Conservation (phyloP, 2,329 filamentous ascomycete species). For the Rhinocladiella mackenziei region DNA sequence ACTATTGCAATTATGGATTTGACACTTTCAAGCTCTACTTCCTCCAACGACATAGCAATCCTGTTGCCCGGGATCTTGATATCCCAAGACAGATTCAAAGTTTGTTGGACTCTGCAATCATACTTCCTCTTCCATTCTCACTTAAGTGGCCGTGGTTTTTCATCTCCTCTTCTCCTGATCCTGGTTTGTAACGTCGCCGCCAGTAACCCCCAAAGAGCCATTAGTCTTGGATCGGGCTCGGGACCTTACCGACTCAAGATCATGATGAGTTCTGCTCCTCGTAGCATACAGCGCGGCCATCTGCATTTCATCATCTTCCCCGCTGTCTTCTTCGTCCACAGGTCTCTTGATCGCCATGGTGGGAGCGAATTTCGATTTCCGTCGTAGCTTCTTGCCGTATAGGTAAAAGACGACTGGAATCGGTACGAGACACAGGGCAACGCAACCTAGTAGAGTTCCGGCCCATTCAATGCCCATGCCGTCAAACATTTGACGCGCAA, state of each 20-base stretch:
- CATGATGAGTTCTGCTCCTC: slow-evolving; percentile 25
- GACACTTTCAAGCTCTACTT: no score
- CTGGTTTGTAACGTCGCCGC: no score
- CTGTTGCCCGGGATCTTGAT: no score
- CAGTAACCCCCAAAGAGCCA: slow-evolving; percentile 8
- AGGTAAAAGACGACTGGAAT: slow-evolving; percentile 39
- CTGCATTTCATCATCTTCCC: slow-evolving; percentile 25
- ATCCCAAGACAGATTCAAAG: no score
- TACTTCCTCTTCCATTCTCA: no score
- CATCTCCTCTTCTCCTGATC: no score
- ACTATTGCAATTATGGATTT: no score
- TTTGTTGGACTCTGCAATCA: no score
- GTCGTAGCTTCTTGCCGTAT: slow-evolving; percentile 31
- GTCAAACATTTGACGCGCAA: slow-evolving; percentile 54
- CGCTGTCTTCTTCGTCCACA: slow-evolving; percentile 33
- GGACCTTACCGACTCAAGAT: slow-evolving; percentile 9
- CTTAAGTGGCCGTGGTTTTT: no score
- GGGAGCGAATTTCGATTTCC: slow-evolving; percentile 32
- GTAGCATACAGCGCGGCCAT: slow-evolving; percentile 27
- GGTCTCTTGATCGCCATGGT: slow-evolving; percentile 50
- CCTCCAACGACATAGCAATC: no score
- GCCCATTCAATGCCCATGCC: slow-evolving; percentile 47
- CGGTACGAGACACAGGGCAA: slow-evolving; percentile 36
- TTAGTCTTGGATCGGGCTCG: slow-evolving; percentile 15
- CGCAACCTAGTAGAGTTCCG: slow-evolving; percentile 37